Conservation (phyloP, 129 eudicot genomes). For the Flaveria brownii region DNA sequence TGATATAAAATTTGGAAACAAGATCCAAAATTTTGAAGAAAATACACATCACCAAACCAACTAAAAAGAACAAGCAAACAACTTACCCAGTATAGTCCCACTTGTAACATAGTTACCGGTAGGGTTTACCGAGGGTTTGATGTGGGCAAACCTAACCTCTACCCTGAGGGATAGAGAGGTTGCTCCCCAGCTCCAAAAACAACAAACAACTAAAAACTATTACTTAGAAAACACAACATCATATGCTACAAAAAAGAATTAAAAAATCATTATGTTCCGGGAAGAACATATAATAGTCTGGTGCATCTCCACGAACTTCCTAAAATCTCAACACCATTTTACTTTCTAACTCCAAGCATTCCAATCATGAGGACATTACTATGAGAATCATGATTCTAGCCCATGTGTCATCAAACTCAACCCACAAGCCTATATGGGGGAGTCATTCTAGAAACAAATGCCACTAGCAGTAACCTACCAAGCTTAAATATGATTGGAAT, state of each 20-base stretch:
- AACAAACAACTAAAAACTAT: constrained; percentile 11
- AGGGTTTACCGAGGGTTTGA: too few species aligned
- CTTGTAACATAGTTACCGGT: too few species aligned
- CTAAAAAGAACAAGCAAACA: too few species aligned
- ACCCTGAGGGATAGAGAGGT: too few species aligned
- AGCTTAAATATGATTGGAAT: neutral
- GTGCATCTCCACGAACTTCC: too few species aligned
- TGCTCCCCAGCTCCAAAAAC: neutral
- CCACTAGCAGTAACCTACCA: neutral
- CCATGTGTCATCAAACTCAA: neutral
- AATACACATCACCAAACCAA: neutral
- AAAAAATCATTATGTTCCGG: too few species aligned
- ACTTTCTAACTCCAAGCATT: neutral
- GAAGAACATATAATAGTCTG: too few species aligned
- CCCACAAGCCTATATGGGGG: neutral
- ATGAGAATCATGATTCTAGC: neutral
- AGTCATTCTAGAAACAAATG: neutral
- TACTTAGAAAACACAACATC: neutral
- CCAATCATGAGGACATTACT: neutral
- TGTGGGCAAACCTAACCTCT: too few species aligned
- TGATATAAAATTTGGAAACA: neutral
- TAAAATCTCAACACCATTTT: neutral
- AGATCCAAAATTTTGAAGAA: neutral
- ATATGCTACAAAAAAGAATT: neutral
- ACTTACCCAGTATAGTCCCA: too few species aligned